Evolutionary conservation across 1,284 basidiomycete species (phyloP), one percentile per base, ranked within the genome.

Genomic region (Papiliotrema terrestris): DNA sequence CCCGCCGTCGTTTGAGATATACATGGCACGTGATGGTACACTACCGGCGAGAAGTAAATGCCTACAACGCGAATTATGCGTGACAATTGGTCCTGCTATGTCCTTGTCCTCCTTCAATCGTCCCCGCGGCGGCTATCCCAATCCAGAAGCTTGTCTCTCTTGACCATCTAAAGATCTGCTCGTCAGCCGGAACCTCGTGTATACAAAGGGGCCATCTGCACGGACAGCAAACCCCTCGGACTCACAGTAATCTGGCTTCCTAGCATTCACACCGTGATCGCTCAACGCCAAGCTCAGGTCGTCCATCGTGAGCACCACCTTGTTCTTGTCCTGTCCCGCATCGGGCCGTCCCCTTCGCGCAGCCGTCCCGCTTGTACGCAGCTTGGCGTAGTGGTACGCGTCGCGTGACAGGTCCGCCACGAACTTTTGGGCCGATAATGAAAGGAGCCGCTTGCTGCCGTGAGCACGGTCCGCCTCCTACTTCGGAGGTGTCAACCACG

Each of bases 261-360:
- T 86, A n/a, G 90, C 84, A 65, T 88, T 93, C 66, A 97, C 92
- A 6, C 96, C 95, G 71, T 98, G 97, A 75, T 99, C 96, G 41
- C 84, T 83, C 25, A 99, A 82, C 1, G 96, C 96, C 8, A 92
- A 82, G 58, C 87, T 88, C 45, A 98, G 80, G 72, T 98, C 96
- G 60, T 98, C 96, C 93, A 98, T 97, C 5, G 92, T 97, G 57
- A 99, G 79, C 0, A 94, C 92, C n/a, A 96, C 98, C 61, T 91
- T 85, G 38, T 91, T 91, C 71, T 92, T 91, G 71, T 96, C 92
- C 87, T 91, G 58, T 42, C 61, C 67, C 2, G 68, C 62, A 6
- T 63, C 51, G 3, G 72, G 74, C 46, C 77, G 66, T 3, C 73
- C 74, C 52, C 78, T 60, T 2, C 80, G 78, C 8, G 62, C 68